Percentiles rank a stretch among this genome's conserved stretches.
phyloP scores from a whole-genome alignment of 768 basidiomycete species.

The Xanthoconium stramineum region DNA sequence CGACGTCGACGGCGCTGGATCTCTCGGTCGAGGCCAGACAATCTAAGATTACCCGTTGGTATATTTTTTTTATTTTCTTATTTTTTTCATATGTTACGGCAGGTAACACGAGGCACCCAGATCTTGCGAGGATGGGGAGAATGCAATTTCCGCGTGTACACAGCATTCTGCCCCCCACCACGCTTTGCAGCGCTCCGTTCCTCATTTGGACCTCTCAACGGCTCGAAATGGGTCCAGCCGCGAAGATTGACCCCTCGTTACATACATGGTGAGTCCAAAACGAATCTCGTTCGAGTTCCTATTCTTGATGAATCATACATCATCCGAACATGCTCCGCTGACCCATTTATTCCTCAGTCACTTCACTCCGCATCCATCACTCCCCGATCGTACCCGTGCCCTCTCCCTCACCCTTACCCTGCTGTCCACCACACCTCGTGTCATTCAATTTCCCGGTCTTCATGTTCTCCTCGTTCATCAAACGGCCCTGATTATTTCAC shows the following conservation, averaged over 20 bases:
- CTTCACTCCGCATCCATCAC: conserved; percentile 27
- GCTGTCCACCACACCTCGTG: conserved; percentile 49
- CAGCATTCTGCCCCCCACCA: conserved; percentile 18
- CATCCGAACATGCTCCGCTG: conserved; percentile 27
- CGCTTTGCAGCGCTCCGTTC: conserved; percentile 14
- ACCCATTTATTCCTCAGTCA: conserved; percentile 30
- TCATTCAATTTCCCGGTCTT: conserved; percentile 36
- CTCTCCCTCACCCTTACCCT: conserved; percentile 35
- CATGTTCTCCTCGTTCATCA: conserved; percentile 49
- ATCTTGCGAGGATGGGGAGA: conserved; percentile 1
- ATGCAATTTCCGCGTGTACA: conserved; percentile 33
- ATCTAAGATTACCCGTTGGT: neutral
- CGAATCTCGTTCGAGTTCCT: conserved; percentile 22
- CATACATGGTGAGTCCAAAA: conserved; percentile 23
- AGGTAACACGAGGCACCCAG: conserved; percentile 16
- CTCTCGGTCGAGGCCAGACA: neutral
- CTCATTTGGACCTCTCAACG: conserved; percentile 10
- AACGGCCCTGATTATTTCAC: conserved; percentile 41
- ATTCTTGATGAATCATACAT: conserved; percentile 21
- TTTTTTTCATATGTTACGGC: neutral
- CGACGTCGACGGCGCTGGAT: neutral
- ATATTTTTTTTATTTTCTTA: neutral
- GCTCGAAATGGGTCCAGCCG: conserved; percentile 17
- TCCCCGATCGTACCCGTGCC: conserved; percentile 30
- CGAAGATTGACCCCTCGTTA: conserved; percentile 27